Conservation (phyloP, 176 grass and related monocot genomes). For the Carex cristatella region DNA sequence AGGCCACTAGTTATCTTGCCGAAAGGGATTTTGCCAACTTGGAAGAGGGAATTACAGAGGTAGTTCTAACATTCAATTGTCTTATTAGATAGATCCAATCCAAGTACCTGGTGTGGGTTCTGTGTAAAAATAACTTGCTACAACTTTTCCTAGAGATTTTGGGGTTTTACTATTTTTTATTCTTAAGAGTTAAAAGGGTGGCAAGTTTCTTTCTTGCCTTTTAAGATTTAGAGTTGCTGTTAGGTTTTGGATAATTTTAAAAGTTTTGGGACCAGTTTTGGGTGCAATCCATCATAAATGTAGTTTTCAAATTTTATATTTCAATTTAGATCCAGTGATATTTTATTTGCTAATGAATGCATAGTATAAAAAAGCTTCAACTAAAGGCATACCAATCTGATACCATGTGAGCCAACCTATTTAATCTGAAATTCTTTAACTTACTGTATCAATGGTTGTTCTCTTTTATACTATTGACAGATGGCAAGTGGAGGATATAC, state of each 20-base stretch:
- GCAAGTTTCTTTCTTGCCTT: neutral
- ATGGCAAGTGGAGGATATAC: constrained; percentile 93
- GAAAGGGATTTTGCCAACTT: constrained; percentile 82
- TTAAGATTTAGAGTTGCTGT: neutral
- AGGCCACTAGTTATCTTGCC: constrained; percentile 85
- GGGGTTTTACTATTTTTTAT: neutral
- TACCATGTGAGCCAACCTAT: neutral
- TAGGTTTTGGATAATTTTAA: neutral
- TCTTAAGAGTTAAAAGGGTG: neutral
- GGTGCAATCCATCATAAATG: neutral
- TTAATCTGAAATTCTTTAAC: neutral
- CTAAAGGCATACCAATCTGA: neutral
- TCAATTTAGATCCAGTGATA: neutral
- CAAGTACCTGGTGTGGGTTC: neutral
- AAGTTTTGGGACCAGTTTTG: neutral
- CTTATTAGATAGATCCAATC: neutral
- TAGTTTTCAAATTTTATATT: neutral
- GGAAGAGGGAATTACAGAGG: constrained; percentile 73
- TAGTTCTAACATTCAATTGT: neutral
- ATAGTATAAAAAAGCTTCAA: neutral
- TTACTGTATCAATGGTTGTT: neutral
- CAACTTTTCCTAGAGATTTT: neutral
- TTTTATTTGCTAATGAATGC: neutral
- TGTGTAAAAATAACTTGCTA: neutral
- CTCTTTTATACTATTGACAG: constrained; percentile 6